phyloP scores from a whole-genome alignment of 495 filamentous ascomycete genomes.

The Apiosordaria backusii region DNA sequence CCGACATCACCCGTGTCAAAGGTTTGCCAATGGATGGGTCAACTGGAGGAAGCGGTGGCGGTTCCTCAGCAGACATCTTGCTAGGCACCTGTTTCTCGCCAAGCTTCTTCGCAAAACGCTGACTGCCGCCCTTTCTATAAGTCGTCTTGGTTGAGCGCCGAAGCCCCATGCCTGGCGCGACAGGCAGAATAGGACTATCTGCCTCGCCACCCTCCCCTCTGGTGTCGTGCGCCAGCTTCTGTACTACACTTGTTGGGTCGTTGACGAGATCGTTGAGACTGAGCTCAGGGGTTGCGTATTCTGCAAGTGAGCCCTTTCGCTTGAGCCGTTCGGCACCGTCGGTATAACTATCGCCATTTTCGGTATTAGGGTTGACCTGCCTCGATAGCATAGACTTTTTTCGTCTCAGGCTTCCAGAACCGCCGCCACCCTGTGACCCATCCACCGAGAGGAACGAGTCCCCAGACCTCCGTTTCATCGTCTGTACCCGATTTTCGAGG shows the following conservation, averaged over 20 bases:
- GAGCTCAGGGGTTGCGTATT: conserved; percentile 50
- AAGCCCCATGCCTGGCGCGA: conserved; percentile 70
- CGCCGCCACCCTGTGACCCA: conserved; percentile 54
- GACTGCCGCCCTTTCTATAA: conserved; percentile 79
- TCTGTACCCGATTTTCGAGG: conserved; percentile 84
- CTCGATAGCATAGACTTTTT: conserved; percentile 96
- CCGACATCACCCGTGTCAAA: conserved; percentile 70
- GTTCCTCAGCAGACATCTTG: conserved; percentile 33
- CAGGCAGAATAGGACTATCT: conserved; percentile 84
- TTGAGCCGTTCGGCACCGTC: conserved; percentile 87
- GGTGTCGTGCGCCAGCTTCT: conserved; percentile 57
- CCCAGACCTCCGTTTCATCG: conserved; percentile 79
- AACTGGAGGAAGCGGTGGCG: conserved; percentile 40
- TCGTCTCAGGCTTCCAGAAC: conserved; percentile 65
- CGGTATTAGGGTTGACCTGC: conserved; percentile 74
- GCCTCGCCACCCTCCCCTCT: conserved; percentile 41
- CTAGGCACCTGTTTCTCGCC: conserved; percentile 57
- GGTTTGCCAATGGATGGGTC: conserved; percentile 53
- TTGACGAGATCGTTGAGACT: conserved; percentile 76
- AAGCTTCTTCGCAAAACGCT: conserved; percentile 46
- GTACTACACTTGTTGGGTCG: conserved; percentile 67
- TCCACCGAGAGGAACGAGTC: conserved; percentile 66
- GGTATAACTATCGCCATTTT: conserved; percentile 61
- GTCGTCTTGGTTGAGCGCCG: conserved; percentile 88
- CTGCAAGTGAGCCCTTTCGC: conserved; percentile 62